Evolutionary conservation across 2,329 filamentous ascomycete species (phyloP), one percentile per base, ranked within the genome.

Genomic region (Xylaria polymorpha): DNA sequence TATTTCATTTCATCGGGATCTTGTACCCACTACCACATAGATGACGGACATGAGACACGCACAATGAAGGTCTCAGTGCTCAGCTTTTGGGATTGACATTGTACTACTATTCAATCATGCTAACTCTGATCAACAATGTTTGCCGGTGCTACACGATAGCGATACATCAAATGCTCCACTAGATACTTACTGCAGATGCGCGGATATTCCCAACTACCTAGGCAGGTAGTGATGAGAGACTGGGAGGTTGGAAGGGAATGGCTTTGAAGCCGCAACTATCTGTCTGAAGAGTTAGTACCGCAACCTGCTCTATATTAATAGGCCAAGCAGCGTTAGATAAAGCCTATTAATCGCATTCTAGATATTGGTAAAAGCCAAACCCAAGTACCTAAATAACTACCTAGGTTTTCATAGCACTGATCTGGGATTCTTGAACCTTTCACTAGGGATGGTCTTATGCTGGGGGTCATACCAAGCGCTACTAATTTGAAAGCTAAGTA

Each of bases 381-480:
- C 37, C 39, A 35, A 35, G 32, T 41, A 51, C n/a, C n/a, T n/a
- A n/a, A n/a, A 51, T 29, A 25, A n/a, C 15, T n/a, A n/a, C n/a
- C n/a, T n/a, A 12, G 48, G 39, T 57, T 32, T 25, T 60, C 32
- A 55, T n/a, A 4, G 22, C 41, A 44, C 50, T 14, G 37, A 64
- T 43, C 14, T 50, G 44, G 22, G 15, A 55, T 41, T 29, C 25
- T 55, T 39, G 18, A 29, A 29, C 39, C 18, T 44, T 48, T 35
- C 29, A 50, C 37, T 44, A 43, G 51, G 32, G 43, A 43, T 57
- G 32, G 43, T 51, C 37, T 61, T 44, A 44, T 35, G 22, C 48
- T 50, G 44, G 56, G 56, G 67, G 60, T 46, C 44, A 64, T 61
- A 61, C n/a, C 9, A 39, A 35, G 55, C 44, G 20, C 46, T 48